Conservation (phyloP, 495 filamentous ascomycete species). For the Tuber melanosporum region DNA sequence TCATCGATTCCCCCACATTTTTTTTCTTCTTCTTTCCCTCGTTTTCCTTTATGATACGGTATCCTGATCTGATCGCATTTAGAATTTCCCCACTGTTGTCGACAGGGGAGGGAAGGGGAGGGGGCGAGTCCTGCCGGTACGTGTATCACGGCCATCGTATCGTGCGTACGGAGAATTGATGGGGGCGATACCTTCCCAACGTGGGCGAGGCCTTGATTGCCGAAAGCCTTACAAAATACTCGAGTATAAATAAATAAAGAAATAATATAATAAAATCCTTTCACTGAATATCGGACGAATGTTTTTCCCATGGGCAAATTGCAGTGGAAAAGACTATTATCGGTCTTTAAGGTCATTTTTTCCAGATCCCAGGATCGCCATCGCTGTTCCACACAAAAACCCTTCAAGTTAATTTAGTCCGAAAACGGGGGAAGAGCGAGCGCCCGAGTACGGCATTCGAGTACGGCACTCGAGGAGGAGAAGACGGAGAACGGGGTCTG, state of each 20-base stretch:
- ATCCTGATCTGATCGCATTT: constrained; percentile 1
- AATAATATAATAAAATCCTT: not conserved
- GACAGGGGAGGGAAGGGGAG: not conserved
- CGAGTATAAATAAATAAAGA: not conserved
- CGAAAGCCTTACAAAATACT: not conserved
- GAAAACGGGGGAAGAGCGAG: not conserved
- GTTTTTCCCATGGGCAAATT: not conserved
- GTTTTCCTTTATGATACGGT: not conserved
- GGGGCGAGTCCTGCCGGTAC: not conserved
- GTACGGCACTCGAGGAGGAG: not conserved
- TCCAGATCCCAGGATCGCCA: not conserved
- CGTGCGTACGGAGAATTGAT: not conserved
- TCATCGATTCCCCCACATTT: not conserved
- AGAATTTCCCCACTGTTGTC: not conserved
- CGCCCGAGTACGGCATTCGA: no score
- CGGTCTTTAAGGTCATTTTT: not conserved
- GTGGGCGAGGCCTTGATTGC: not conserved
- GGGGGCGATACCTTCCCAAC: not conserved
- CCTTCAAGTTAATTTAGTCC: not conserved
- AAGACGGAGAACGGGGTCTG: not conserved
- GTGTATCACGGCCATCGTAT: not conserved
- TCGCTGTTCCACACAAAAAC: not conserved
- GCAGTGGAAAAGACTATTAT: not conserved
- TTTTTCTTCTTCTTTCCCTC: no score
- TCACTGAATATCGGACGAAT: not conserved